phyloP scores from a whole-genome alignment of 1,284 basidiomycete species.

The Cryptococcus maquisensis region DNA sequence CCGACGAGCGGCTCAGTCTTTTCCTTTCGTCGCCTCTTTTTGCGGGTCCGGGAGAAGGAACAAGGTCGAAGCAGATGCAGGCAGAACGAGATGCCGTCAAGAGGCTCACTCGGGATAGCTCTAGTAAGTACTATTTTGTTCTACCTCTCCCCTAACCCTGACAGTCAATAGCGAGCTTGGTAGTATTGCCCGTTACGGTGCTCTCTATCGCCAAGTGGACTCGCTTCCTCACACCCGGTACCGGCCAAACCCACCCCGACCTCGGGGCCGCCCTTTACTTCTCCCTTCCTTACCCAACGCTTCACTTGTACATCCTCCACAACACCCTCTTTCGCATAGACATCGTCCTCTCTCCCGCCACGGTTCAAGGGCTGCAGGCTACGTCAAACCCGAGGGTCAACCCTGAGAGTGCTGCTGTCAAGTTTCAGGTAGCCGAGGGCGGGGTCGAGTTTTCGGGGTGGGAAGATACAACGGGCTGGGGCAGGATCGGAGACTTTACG shows the following conservation, averaged over 20 bases:
- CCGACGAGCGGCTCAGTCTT: too few species aligned
- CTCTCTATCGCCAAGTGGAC: conserved; percentile 31
- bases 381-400: conserved; percentile 11
- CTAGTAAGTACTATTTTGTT: conserved; percentile 8
- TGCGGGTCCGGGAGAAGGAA: background rate
- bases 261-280: conserved; percentile 19
- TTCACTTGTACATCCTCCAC: conserved; percentile 18
- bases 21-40: too few species aligned
- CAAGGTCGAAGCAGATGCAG: background rate
- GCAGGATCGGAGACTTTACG: conserved; percentile 25
- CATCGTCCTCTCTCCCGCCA: conserved; percentile 6
- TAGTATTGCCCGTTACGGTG: conserved; percentile 24
- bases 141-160: too few species aligned
- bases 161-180: conserved; percentile 12
- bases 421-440: conserved; percentile 4
- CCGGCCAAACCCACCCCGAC: conserved; percentile 18
- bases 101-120: conserved; percentile 5
- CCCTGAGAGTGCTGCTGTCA: conserved; percentile 21
- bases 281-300: background rate
- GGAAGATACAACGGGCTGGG: conserved; percentile 14
- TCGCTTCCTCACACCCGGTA: conserved; percentile 30
- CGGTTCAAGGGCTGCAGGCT: conserved; percentile 9
- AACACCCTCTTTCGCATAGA: conserved; percentile 10
- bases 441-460: conserved; percentile 2
- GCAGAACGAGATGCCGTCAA: background rate